phyloP scores from a whole-genome alignment of 768 basidiomycete genomes.

The Gloeophyllum trabeum region DNA sequence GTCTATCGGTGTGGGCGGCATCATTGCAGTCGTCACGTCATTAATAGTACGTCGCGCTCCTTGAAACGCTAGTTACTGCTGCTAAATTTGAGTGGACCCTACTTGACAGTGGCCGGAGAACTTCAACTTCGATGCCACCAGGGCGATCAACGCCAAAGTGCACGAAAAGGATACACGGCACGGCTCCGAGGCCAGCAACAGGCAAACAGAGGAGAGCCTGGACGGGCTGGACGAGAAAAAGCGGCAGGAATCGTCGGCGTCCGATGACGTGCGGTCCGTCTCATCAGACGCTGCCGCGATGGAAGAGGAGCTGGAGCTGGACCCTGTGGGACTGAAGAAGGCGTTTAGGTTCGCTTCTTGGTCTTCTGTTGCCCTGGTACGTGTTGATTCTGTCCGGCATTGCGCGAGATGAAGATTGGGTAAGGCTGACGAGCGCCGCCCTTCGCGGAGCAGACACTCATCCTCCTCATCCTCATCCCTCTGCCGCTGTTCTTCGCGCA shows the following conservation, averaged over 20 bases:
- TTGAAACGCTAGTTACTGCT: not conserved
- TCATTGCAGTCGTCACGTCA: conserved; percentile 58
- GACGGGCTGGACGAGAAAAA: conserved; percentile 27
- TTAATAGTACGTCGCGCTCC: conserved; percentile 35
- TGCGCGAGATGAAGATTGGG: conserved; percentile 3
- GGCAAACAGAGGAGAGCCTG: conserved; percentile 16
- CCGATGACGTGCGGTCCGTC: conserved; percentile 12
- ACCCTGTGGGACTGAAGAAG: conserved; percentile 51
- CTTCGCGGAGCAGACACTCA: conserved; percentile 30
- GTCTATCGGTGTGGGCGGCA: conserved; percentile 70
- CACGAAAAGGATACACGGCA: conserved; percentile 1
- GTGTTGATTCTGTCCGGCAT: conserved; percentile 9
- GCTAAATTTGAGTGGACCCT: not conserved
- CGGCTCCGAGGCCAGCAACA: conserved; percentile 8
- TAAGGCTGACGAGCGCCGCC: not conserved
- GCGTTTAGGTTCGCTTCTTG: conserved; percentile 77
- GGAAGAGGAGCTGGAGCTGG: conserved; percentile 45
- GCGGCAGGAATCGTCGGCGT: conserved; percentile 14
- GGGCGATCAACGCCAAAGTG: conserved; percentile 54
- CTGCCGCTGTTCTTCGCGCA: conserved; percentile 79
- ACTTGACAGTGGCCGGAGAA: conserved; percentile 57
- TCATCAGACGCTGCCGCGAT: no score
- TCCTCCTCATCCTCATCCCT: conserved; percentile 69
- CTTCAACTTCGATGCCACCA: conserved; percentile 73
- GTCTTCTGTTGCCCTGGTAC: conserved; percentile 57